Base-by-base conservation (phyloP, 1,284 basidiomycete genomes). In the Thelephora terrestris region DNA sequence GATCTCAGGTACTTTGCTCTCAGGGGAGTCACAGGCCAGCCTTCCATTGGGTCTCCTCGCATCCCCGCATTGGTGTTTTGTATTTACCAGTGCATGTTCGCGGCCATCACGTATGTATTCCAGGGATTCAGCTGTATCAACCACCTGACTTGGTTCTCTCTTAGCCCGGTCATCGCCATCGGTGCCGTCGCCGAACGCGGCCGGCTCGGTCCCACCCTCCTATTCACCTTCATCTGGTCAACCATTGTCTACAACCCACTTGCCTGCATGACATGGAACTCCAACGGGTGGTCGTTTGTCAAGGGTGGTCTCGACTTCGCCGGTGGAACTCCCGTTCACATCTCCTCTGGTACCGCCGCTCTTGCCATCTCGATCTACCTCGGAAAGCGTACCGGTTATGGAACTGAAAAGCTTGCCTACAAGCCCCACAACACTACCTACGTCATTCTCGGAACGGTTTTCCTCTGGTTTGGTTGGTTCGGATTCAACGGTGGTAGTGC, bases 381-480 rank as follows among this genome's bases (percentile, higher is more conserved):
- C 46, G 94, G 93, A 49, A 90, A 80, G 58, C 80, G 94, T 50
- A 76, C 88, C 29, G 94, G 94, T 3, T 98, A 94, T 63, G 94
- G 94, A 24, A 95, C 93, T 2, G 87, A 92, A 60, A 79, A 87
- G 29, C 78, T 93, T 34, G 88, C 90, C 2, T 88, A 92, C 79
- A 90, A 93, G 71, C 83, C 89, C 5, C 79, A 91, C 65, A 90
- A 89, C 64, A 87, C 85, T 2, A 81, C 83, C 39, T 91, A 94
- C 64, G 89, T 98, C 56, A 74, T 97, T 47, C 73, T 99, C 48
- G 94, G 94, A 46, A 98, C 95, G 0, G 79, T 84, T 12, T 81
- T 98, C 68, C 87, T 98, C 50, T 98, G 93, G 94, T 93, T 96
- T 60, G 94, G 93, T n/a, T 97, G 94, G 94, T 92, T 94, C 61